These are phyloP conservation scores for Saussurea involucrata DNA, from an alignment of 129 eudicot genomes.

Conservation along the genomic window DNA sequence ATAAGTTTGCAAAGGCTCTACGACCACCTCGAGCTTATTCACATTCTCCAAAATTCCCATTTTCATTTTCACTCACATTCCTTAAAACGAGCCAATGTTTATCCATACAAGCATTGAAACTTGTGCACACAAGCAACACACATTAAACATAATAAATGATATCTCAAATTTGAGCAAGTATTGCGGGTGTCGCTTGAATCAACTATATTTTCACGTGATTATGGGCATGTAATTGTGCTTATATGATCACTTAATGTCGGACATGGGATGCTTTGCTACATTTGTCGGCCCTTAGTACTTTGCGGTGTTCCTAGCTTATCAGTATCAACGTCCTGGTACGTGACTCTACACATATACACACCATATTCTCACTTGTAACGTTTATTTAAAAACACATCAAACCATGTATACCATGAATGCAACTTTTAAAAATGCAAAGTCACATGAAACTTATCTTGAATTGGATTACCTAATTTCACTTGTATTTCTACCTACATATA, in stretches of 20 bases:
- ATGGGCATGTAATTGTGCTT: background rate
- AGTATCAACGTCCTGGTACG: background rate
- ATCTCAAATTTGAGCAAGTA: background rate
- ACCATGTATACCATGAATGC: background rate
- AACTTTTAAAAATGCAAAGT: background rate
- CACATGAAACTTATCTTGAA: background rate
- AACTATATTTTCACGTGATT: background rate
- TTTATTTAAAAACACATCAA: no score
- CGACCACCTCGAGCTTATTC: no score
- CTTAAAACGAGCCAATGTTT: no score
- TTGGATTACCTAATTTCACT: background rate
- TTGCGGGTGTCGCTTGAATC: background rate
- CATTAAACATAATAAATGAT: background rate
- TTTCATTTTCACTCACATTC: no score
- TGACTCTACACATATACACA: background rate
- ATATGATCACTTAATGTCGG: background rate
- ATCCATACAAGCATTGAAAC: background rate
- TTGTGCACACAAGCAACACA: background rate
- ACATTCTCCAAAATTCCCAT: no score
- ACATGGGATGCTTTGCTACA: background rate
- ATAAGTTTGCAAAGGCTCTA: no score
- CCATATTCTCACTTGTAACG: background rate
- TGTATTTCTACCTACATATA: background rate
- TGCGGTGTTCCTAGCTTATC: background rate
- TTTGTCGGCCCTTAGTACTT: background rate